phyloP scores from a whole-genome alignment of 352 stramenopile genomes.

The Globisporangium mamillatum region DNA sequence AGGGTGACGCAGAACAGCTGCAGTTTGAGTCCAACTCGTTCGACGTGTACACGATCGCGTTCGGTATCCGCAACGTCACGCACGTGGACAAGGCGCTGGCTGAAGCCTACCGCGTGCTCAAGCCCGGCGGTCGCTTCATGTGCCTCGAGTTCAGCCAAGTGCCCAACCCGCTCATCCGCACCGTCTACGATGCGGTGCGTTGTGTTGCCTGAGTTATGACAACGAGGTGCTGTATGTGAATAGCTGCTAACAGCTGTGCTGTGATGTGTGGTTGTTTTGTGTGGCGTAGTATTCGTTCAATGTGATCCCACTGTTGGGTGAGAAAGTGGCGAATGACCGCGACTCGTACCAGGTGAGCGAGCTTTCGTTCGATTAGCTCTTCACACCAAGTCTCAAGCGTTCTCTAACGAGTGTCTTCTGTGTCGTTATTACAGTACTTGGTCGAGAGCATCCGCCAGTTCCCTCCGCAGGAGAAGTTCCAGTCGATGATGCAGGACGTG shows the following conservation, averaged over 20 bases:
- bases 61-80: slow-evolving; percentile 98
- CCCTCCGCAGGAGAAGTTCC: slow-evolving; percentile 95
- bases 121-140: slow-evolving; percentile 95
- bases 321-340: slow-evolving; percentile 95
- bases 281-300: slow-evolving; percentile 94
- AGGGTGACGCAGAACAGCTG: slow-evolving; percentile 96
- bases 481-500: slow-evolving; percentile 92
- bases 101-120: slow-evolving; percentile 95
- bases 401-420: neutral
- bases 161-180: slow-evolving; percentile 88
- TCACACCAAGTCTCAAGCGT: neutral
- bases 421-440: slow-evolving; percentile 83
- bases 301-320: slow-evolving; percentile 94
- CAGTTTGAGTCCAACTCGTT: slow-evolving; percentile 95
- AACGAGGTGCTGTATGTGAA: neutral
- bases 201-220: neutral
- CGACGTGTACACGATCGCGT: slow-evolving; percentile 99
- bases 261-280: neutral
- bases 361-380: neutral
- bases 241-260: neutral
- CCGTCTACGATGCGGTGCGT: slow-evolving; percentile 92
- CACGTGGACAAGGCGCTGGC: slow-evolving; percentile 94
- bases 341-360: slow-evolving; percentile 93
- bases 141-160: slow-evolving; percentile 98
- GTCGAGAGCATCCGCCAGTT: slow-evolving; percentile 99